Evolutionary conservation across 176 grass and related monocot species (phyloP).

Genomic region (Poa pratensis): DNA sequence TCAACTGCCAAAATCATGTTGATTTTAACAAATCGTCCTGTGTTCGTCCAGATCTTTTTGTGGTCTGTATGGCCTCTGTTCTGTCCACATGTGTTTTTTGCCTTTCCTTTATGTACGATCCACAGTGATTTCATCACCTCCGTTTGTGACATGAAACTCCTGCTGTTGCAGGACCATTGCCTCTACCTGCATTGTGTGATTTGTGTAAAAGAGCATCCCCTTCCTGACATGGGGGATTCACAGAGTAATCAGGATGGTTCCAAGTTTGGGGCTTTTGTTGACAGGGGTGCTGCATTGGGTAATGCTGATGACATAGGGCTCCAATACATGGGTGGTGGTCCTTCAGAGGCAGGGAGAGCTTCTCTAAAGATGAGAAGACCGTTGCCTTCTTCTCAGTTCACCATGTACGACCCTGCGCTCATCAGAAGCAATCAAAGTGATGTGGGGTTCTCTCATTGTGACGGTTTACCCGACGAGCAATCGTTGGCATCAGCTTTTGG

Average conservation of each 20-base stretch:
- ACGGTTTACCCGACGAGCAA: conserved; percentile 52
- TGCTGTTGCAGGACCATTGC: conserved; percentile 40
- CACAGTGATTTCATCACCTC: conserved; percentile 19
- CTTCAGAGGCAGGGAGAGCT: conserved; percentile 9
- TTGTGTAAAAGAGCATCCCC: not conserved
- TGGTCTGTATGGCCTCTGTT: conserved; percentile 43
- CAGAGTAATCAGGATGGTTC: conserved; percentile 35
- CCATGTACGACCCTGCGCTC: conserved; percentile 6
- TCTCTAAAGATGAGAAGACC: conserved; percentile 23
- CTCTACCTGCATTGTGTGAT: conserved; percentile 52
- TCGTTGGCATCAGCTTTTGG: conserved; percentile 52
- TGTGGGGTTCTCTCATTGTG: conserved; percentile 6
- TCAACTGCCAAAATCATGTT: not conserved
- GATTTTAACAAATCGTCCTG: not conserved
- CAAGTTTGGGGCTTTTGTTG: conserved; percentile 36
- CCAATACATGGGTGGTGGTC: not conserved
- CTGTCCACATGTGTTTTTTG: conserved; percentile 40
- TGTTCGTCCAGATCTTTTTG: conserved; percentile 14
- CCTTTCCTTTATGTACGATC: conserved; percentile 29
- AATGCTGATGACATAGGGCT: conserved; percentile 20
- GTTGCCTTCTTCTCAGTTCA: conserved; percentile 19
- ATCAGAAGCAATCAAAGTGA: conserved; percentile 14
- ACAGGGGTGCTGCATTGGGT: conserved; percentile 18
- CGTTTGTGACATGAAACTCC: conserved; percentile 20
- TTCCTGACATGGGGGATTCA: conserved; percentile 42